These are phyloP conservation scores for Suillus brevipes DNA, from an alignment of 768 basidiomycete species.

Conservation along the genomic window DNA sequence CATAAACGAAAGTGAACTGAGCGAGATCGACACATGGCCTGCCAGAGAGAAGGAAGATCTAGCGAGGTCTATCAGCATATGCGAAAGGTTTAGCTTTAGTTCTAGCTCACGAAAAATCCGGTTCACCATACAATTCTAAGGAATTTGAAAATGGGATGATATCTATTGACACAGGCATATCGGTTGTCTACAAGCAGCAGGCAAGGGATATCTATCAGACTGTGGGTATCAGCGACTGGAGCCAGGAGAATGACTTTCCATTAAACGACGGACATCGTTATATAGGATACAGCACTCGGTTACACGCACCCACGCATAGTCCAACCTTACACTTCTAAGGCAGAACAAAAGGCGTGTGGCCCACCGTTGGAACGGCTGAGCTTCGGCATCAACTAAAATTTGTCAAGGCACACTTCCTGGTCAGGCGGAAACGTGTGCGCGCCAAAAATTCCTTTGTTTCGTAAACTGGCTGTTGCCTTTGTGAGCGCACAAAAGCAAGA, in stretches of 20 bases:
- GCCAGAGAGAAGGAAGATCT: constrained; percentile 89
- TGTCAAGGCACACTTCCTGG: constrained; percentile 7
- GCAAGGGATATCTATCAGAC: constrained; percentile 12
- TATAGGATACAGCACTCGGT: constrained; percentile 31
- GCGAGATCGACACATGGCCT: constrained; percentile 69
- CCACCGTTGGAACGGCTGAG: constrained; percentile 13
- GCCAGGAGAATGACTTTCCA: constrained; percentile 3
- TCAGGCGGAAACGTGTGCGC: neutral
- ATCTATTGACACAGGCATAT: constrained; percentile 67
- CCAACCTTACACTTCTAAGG: constrained; percentile 11
- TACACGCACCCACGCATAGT: constrained; percentile 17
- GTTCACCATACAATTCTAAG: constrained; percentile 71
- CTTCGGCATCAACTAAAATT: constrained; percentile 6
- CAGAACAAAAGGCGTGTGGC: constrained; percentile 32
- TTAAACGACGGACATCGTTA: constrained; percentile 16
- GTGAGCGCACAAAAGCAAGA: constrained; percentile 27
- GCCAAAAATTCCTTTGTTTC: constrained; percentile 25
- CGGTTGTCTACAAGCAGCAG: constrained; percentile 16
- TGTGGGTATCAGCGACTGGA: constrained; percentile 19
- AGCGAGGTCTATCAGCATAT: constrained; percentile 13
- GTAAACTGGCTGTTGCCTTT: constrained; percentile 27
- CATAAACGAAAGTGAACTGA: constrained; percentile 57
- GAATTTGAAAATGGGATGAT: constrained; percentile 58
- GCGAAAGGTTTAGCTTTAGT: constrained; percentile 9
- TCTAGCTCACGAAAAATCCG: constrained; percentile 58